Conservation (phyloP, 768 basidiomycete species). For the Pisolithus orientalis region DNA sequence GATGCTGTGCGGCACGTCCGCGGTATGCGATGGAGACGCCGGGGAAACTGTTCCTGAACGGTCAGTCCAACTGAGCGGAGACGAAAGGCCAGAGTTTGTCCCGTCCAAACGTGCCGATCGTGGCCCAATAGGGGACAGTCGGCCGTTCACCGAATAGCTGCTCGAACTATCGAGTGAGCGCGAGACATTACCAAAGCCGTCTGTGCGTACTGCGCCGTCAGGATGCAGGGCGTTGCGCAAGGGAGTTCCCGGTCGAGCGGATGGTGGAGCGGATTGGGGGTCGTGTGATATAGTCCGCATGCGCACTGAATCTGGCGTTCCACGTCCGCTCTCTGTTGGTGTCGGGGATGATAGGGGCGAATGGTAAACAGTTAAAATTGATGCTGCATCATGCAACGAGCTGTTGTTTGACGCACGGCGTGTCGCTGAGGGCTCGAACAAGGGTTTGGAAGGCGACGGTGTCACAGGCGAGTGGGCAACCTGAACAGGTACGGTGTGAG, state of each 20-base stretch:
- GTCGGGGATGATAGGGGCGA: slow-evolving; percentile 36
- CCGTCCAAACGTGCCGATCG: slow-evolving; percentile 13
- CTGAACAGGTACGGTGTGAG: slow-evolving; percentile 21
- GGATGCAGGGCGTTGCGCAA: slow-evolving; percentile 18
- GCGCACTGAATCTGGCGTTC: slow-evolving; percentile 36
- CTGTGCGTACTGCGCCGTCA: slow-evolving; percentile 26
- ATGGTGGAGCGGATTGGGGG: slow-evolving; percentile 1
- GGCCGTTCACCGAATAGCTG: slow-evolving; percentile 6
- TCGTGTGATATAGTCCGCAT: slow-evolving; percentile 33
- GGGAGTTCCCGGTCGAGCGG: slow-evolving; percentile 5
- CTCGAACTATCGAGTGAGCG: background rate
- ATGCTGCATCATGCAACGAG: slow-evolving; percentile 21
- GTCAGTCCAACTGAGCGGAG: slow-evolving; percentile 18
- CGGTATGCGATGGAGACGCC: slow-evolving; percentile 54
- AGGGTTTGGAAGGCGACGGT: slow-evolving; percentile 12
- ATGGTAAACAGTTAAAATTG: slow-evolving; percentile 25
- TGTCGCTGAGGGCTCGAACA: slow-evolving; percentile 12
- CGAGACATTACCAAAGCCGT: slow-evolving; percentile 18
- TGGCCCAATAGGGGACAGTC: slow-evolving; percentile 7
- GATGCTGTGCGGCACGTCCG: slow-evolving; percentile 65
- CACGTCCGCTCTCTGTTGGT: slow-evolving; percentile 25
- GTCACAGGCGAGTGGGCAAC: slow-evolving; percentile 19
- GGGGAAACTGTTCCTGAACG: slow-evolving; percentile 27
- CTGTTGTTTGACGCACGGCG: slow-evolving; percentile 20
- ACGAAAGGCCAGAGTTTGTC: slow-evolving; percentile 13